Evolutionary conservation across 306 rosid species (phyloP).

Genomic region (Cicer chorassanicum): DNA sequence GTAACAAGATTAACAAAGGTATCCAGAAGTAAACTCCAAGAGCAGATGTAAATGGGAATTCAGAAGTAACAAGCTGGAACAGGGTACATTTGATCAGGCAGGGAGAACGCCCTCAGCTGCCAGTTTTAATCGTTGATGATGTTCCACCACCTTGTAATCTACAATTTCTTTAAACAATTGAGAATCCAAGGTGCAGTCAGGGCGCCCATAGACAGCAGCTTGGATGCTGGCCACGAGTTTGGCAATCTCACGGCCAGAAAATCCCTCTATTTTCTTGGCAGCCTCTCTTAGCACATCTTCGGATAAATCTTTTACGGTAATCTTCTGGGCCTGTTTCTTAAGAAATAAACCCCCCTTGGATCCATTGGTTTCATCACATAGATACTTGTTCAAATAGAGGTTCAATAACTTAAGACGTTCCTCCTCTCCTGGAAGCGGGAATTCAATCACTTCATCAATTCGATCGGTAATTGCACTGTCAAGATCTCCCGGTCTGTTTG

Average conservation of each 20-base stretch:
- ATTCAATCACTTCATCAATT: conserved; percentile 94
- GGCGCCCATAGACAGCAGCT: conserved; percentile 93
- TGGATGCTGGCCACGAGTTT: conserved; percentile 94
- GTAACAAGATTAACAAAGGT: conserved; percentile 8
- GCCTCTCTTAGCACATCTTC: conserved; percentile 81
- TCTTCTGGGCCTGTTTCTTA: conserved; percentile 67
- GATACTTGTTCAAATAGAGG: conserved; percentile 78
- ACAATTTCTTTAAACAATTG: conserved; percentile 74
- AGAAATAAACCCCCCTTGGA: conserved; percentile 54
- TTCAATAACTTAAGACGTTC: conserved; percentile 84
- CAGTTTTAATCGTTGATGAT: conserved; percentile 82
- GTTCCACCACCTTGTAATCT: conserved; percentile 91
- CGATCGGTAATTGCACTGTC: conserved; percentile 93
- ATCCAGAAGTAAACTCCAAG: background rate
- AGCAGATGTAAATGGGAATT: conserved; percentile 10
- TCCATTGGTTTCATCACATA: conserved; percentile 55
- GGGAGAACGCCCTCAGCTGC: conserved; percentile 79
- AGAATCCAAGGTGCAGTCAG: conserved; percentile 87
- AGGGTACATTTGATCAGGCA: conserved; percentile 31
- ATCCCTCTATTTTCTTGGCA: conserved; percentile 81
- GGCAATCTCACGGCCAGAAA: conserved; percentile 99
- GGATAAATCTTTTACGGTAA: conserved; percentile 62
- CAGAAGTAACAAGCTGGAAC: conserved; percentile 4
- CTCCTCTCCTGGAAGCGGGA: conserved; percentile 93
- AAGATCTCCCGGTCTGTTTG: conserved; percentile 97